Conservation (phyloP, 2,329 filamentous ascomycete genomes). For the Xylariaceae sp. region DNA sequence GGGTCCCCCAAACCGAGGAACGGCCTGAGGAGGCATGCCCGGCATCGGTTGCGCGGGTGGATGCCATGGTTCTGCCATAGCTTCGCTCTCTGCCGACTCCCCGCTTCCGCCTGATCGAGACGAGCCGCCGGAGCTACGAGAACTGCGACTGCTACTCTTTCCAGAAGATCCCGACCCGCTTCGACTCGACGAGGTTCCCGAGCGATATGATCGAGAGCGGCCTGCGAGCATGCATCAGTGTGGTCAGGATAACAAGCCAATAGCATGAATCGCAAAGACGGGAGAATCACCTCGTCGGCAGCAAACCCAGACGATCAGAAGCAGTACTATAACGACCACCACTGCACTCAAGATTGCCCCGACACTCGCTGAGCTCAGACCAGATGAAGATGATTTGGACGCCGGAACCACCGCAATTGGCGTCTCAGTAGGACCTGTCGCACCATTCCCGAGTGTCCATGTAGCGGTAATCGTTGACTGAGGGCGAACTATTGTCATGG, state of each 20-base stretch:
- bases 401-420: slow-evolving; percentile 16
- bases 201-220: slow-evolving; percentile 10
- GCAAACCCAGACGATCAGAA: slow-evolving; percentile 24
- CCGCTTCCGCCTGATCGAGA: slow-evolving; percentile 12
- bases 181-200: slow-evolving; percentile 17
- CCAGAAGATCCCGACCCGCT: slow-evolving; percentile 10
- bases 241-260: neutral
- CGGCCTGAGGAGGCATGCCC: slow-evolving; percentile 14
- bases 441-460: slow-evolving; percentile 22
- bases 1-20: slow-evolving; percentile 17
- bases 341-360: slow-evolving; percentile 27
- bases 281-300: slow-evolving; percentile 20
- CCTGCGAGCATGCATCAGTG: slow-evolving; percentile 7
- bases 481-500: slow-evolving; percentile 21
- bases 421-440: slow-evolving; percentile 13
- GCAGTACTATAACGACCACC: slow-evolving; percentile 19
- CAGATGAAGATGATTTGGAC: slow-evolving; percentile 6
- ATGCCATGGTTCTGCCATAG: slow-evolving; percentile 13
- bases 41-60: slow-evolving; percentile 18
- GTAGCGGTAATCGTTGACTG: slow-evolving; percentile 21
- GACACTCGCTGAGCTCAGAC: slow-evolving; percentile 13
- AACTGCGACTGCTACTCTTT: slow-evolving; percentile 17
- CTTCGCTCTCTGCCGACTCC: slow-evolving; percentile 14
- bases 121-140: slow-evolving; percentile 11
- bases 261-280: neutral